Conservation (phyloP, 768 basidiomycete species). For the Boletus reticuloceps region DNA sequence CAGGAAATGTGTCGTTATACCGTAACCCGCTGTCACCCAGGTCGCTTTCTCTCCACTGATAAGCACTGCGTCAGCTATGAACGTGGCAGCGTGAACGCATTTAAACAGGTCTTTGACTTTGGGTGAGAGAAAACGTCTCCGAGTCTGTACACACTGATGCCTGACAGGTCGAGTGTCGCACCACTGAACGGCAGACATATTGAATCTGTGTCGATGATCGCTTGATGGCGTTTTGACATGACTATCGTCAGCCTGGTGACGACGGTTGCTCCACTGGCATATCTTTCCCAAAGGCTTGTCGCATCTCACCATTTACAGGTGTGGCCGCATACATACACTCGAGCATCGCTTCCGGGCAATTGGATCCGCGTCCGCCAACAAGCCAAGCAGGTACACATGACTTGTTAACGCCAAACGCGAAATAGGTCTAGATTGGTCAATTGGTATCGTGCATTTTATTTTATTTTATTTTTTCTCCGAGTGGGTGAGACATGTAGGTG, state of each 20-base stretch:
- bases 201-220: slow-evolving; percentile 2
- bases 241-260: no score
- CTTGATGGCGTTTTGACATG: background rate
- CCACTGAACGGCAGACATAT: background rate
- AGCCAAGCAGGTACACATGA: background rate
- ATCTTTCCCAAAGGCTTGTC: background rate
- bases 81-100: slow-evolving; percentile 13
- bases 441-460: no score
- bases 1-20: slow-evolving; percentile 18
- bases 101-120: background rate
- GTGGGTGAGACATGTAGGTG: no score
- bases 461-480: background rate
- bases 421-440: background rate
- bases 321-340: background rate
- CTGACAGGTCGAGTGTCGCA: no score
- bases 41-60: slow-evolving; percentile 16
- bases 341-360: slow-evolving; percentile 1
- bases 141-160: background rate
- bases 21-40: slow-evolving; percentile 24
- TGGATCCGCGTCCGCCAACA: background rate
- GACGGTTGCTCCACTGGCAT: background rate
- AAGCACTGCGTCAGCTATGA: slow-evolving; percentile 14
- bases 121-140: slow-evolving; percentile 5
- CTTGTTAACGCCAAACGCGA: background rate
- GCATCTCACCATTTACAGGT: slow-evolving; percentile 9